Evolutionary conservation across 306 rosid species (phyloP).

Genomic region (Cucumis melo): DNA sequence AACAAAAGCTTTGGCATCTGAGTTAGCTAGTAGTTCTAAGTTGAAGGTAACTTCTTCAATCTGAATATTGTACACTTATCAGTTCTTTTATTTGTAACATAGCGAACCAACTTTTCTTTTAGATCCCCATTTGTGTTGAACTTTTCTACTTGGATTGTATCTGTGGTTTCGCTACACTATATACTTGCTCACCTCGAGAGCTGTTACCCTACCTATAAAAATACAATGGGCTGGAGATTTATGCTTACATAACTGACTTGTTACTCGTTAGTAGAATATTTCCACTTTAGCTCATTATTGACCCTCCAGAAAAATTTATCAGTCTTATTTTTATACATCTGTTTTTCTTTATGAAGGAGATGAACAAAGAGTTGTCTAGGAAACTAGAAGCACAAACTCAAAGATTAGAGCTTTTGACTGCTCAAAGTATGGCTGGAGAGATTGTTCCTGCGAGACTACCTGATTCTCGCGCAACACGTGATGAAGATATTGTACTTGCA

Average conservation of each 20-base stretch:
- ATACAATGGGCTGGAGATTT: background rate
- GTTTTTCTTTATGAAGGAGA: conserved; percentile 37
- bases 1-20: conserved; percentile 53
- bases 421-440: conserved; percentile 71
- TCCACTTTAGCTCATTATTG: background rate
- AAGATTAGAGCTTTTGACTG: conserved; percentile 85
- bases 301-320: background rate
- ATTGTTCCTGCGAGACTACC: conserved; percentile 38
- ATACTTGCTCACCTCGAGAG: background rate
- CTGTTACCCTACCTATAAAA: background rate
- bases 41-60: conserved; percentile 44
- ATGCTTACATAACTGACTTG: background rate
- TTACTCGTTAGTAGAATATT: background rate
- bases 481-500: conserved; percentile 53
- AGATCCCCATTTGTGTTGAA: background rate
- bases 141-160: background rate
- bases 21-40: conserved; percentile 64
- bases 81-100: background rate
- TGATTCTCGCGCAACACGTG: conserved; percentile 27
- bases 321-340: background rate
- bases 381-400: conserved; percentile 93
- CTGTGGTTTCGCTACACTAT: background rate
- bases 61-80: background rate
- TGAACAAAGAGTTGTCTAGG: conserved; percentile 66
- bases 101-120: background rate